phyloP scores from a whole-genome alignment of 2,329 filamentous ascomycete species.

The Ascochyta rabiei region DNA sequence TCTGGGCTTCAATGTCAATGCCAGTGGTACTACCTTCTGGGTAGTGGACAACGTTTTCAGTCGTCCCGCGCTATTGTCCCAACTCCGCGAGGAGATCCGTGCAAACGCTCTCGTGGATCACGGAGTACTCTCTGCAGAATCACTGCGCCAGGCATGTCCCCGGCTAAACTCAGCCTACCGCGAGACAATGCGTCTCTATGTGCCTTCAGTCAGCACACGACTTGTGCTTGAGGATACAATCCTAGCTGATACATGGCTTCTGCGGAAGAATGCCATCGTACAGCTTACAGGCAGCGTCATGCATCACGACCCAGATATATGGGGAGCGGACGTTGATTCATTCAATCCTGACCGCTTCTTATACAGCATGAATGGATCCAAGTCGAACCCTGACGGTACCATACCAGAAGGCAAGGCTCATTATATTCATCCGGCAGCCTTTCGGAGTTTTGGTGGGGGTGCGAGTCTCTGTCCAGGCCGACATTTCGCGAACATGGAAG shows the following conservation, averaged over 20 bases:
- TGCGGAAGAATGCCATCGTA: slow-evolving; percentile 52
- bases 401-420: slow-evolving; percentile 21
- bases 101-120: slow-evolving; percentile 24
- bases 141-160: slow-evolving; percentile 50
- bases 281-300: slow-evolving; percentile 55
- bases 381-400: slow-evolving; percentile 18
- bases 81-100: slow-evolving; percentile 51
- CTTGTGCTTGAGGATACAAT: slow-evolving; percentile 52
- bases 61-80: slow-evolving; percentile 45
- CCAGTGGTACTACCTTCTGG: slow-evolving; percentile 55
- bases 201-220: slow-evolving; percentile 49
- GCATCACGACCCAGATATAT: slow-evolving; percentile 51
- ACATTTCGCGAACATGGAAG: slow-evolving; percentile 45
- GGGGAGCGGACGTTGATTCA: slow-evolving; percentile 50
- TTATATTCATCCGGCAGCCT: slow-evolving; percentile 36
- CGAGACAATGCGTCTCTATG: slow-evolving; percentile 54
- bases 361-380: slow-evolving; percentile 22
- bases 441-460: slow-evolving; percentile 44
- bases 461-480: slow-evolving; percentile 43
- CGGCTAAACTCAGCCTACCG: slow-evolving; percentile 54
- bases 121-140: slow-evolving; percentile 45
- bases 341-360: slow-evolving; percentile 56
- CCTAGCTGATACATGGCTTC: slow-evolving; percentile 51
- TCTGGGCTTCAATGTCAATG: slow-evolving; percentile 52
- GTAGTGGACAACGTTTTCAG: slow-evolving; percentile 53